Evolutionary conservation across 768 basidiomycete species (phyloP).

Genomic region (Amanita pseudoporphyria): DNA sequence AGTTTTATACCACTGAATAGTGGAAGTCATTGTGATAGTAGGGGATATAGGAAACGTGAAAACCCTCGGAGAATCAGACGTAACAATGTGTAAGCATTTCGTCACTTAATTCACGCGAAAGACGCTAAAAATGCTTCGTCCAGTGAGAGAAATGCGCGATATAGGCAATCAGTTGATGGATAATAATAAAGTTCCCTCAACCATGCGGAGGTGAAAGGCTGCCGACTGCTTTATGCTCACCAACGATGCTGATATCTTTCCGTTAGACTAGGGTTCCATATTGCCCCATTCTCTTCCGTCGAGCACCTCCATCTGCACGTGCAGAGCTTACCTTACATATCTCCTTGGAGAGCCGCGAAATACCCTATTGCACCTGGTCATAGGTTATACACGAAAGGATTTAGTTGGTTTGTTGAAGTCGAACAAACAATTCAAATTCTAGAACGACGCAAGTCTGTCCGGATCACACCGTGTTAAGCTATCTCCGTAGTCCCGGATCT

Average conservation of each 20-base stretch:
- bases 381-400: constrained; percentile 44
- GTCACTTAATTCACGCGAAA: background rate
- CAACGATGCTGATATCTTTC: background rate
- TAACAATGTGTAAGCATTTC: background rate
- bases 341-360: constrained; percentile 25
- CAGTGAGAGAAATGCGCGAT: background rate
- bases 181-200: background rate
- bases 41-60: background rate
- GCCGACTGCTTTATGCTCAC: background rate
- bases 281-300: constrained; percentile 68
- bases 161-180: background rate
- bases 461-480: constrained; percentile 37
- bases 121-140: background rate
- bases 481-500: no score
- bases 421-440: constrained; percentile 53
- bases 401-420: constrained; percentile 65
- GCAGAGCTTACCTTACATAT: constrained; percentile 56
- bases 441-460: constrained; percentile 39
- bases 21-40: background rate
- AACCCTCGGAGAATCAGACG: background rate
- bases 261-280: constrained; percentile 69
- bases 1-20: constrained; percentile 7
- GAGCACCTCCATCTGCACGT: constrained; percentile 71
- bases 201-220: constrained; percentile 33
- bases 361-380: constrained; percentile 38